Evolutionary conservation across 768 basidiomycete species (phyloP), one percentile per base, ranked within the genome.

Genomic region (Suillus decipiens): DNA sequence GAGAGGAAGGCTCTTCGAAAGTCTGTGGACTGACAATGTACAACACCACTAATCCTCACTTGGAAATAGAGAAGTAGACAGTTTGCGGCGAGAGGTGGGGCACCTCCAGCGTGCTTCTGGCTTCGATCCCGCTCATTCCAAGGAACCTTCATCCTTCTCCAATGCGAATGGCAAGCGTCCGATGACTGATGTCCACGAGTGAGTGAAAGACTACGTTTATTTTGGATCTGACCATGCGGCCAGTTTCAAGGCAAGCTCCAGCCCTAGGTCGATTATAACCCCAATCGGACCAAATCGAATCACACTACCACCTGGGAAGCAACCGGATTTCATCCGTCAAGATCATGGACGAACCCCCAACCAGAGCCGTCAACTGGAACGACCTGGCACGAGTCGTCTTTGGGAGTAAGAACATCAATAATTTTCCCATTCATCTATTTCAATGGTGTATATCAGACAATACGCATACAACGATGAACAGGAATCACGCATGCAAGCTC

Each of bases 111-210:
- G 66, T 45, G 17, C 39, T 41, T 61, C 70, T 33, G 76, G 75
- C 54, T 72, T 77, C 37, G 53, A 71, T 19, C 63, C 67, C 5
- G 68, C 70, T 43, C 65, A 73, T 43, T 57, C 67, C 15, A 66
- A 67, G 61, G 74, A 75, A 37, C 75, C 80, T 5, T 80, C 82
- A 5, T 73, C 77, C 8, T 64, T 69, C 57, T 42, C 72, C 11
- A 90, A 90, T 66, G 67, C 70, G 12, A 89, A 89, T 65, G 86
- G 87, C 54, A 93, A 93, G 69, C 86, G 92, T 19, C 79, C 77
- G 60, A 85, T 87, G 79, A 67, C 71, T 19, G 80, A 82, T 47
- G 65, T 69, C 51, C 77, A 76, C 62, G 74, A 76, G 86, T 86
- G 61, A 73, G 82, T 66, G 42, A 36, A 31, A 47, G 17, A 19